Percentiles rank a stretch among this genome's conserved stretches.
These are phyloP conservation scores for Pleurotus platypus DNA, from an alignment of 768 basidiomycete species.

Conservation along the genomic window DNA sequence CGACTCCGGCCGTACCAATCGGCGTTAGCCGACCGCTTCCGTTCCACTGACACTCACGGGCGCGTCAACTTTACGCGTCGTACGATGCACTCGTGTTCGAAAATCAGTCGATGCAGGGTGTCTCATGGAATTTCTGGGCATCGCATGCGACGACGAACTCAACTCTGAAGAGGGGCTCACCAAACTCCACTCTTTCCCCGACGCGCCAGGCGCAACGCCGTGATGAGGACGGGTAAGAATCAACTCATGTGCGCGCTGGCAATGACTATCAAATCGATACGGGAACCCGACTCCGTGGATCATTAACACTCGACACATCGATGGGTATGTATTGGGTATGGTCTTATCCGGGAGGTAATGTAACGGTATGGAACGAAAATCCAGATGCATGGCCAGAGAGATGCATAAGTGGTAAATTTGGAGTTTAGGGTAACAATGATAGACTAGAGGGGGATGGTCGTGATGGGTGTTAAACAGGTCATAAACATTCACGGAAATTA, in stretches of 20 bases:
- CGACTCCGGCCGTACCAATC: constrained; percentile 21
- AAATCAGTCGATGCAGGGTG: not conserved
- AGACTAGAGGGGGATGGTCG: not conserved
- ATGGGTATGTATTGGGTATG: constrained; percentile 15
- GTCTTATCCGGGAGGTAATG: constrained; percentile 12
- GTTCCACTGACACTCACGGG: not conserved
- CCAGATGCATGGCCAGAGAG: not conserved
- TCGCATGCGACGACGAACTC: too few species aligned
- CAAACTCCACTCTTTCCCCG: constrained; percentile 2
- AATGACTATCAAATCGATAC: not conserved
- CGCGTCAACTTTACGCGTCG: not conserved
- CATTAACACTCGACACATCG: constrained; percentile 12
- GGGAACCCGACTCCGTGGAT: constrained; percentile 3
- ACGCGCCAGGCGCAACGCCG: not conserved
- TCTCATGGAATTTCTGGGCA: too few species aligned
- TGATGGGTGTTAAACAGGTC: not conserved
- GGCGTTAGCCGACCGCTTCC: constrained; percentile 25
- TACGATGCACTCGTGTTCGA: constrained; percentile 3
- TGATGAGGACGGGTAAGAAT: not conserved
- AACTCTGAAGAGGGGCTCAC: too few species aligned
- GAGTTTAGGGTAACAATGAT: not conserved
- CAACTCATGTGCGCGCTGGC: not conserved
- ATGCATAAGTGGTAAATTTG: not conserved
- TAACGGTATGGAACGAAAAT: constrained; percentile 9
- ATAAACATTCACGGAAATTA: constrained; percentile 1